Conservation (phyloP, 805 yeast genomes). For the Yarrowia yakushimensis region DNA sequence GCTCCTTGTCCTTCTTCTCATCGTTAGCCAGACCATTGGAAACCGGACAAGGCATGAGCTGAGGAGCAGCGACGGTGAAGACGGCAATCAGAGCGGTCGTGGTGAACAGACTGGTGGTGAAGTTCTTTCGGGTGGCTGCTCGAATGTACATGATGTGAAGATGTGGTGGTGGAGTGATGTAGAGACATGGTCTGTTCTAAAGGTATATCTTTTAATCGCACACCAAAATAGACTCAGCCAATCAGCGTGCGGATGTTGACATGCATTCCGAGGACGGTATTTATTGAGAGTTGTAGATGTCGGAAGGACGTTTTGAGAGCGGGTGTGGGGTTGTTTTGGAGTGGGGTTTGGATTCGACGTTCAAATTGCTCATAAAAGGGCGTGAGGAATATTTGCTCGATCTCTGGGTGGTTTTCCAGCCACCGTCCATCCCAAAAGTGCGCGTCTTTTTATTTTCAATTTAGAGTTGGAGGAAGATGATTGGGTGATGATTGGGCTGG, state of each 20-base stretch:
- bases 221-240: background rate
- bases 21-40: background rate
- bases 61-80: constrained; percentile 53
- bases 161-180: background rate
- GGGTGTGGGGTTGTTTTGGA: too few species aligned
- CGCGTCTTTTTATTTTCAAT: too few species aligned
- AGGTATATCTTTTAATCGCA: background rate
- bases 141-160: constrained; percentile 60
- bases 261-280: too few species aligned
- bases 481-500: too few species aligned
- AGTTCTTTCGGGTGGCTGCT: constrained; percentile 53
- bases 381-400: too few species aligned
- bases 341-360: too few species aligned
- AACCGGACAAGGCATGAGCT: constrained; percentile 40
- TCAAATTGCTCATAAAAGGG: too few species aligned
- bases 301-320: too few species aligned
- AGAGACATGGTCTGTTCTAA: background rate
- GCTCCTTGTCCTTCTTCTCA: constrained; percentile 4
- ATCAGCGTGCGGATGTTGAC: background rate
- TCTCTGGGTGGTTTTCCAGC: too few species aligned
- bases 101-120: constrained; percentile 64
- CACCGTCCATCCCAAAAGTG: too few species aligned
- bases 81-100: constrained; percentile 74
- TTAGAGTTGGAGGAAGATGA: too few species aligned
- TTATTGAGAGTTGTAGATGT: too few species aligned